Percentiles rank a stretch among this genome's conserved stretches.
phyloP scores from a whole-genome alignment of 257 asterid genomes.

The Thymus quinquecostatus region DNA sequence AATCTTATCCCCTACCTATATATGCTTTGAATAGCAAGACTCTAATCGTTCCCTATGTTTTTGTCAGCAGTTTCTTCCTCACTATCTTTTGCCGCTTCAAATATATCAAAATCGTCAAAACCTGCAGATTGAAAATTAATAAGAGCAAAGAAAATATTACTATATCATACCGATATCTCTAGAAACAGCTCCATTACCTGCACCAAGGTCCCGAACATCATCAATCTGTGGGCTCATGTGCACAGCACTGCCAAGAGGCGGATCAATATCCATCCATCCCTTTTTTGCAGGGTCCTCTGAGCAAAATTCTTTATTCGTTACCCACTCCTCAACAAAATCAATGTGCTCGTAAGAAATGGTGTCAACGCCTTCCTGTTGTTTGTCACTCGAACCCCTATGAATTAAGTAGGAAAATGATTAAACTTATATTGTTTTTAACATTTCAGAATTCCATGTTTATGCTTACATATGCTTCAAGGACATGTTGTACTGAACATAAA shows the following conservation, averaged over 20 bases:
- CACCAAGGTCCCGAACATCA: slow-evolving; percentile 76
- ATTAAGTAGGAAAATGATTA: slow-evolving; percentile 30
- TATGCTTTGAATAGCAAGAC: slow-evolving; percentile 13
- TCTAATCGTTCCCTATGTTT: slow-evolving; percentile 35
- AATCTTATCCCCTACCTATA: slow-evolving; percentile 6
- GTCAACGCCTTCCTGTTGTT: slow-evolving; percentile 55
- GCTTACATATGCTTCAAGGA: slow-evolving; percentile 76
- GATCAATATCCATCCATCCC: slow-evolving; percentile 84
- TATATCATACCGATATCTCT: not conserved
- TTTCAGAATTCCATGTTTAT: slow-evolving; percentile 13
- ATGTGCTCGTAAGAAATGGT: slow-evolving; percentile 69
- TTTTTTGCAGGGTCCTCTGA: slow-evolving; percentile 50
- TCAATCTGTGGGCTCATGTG: slow-evolving; percentile 60
- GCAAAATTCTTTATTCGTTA: slow-evolving; percentile 51
- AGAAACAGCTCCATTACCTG: slow-evolving; percentile 55
- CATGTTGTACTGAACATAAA: slow-evolving; percentile 79
- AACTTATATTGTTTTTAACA: slow-evolving; percentile 10
- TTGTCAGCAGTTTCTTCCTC: slow-evolving; percentile 67
- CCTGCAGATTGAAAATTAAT: slow-evolving; percentile 50
- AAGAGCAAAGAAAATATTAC: slow-evolving; percentile 2
- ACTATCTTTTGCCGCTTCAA: slow-evolving; percentile 63
- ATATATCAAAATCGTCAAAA: slow-evolving; percentile 79
- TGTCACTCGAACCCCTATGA: slow-evolving; percentile 45
- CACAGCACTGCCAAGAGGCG: slow-evolving; percentile 63
- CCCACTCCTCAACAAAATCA: slow-evolving; percentile 75